Evolutionary conservation across 345 rosid species (phyloP).

Genomic region (Arabidopsis arenosa): DNA sequence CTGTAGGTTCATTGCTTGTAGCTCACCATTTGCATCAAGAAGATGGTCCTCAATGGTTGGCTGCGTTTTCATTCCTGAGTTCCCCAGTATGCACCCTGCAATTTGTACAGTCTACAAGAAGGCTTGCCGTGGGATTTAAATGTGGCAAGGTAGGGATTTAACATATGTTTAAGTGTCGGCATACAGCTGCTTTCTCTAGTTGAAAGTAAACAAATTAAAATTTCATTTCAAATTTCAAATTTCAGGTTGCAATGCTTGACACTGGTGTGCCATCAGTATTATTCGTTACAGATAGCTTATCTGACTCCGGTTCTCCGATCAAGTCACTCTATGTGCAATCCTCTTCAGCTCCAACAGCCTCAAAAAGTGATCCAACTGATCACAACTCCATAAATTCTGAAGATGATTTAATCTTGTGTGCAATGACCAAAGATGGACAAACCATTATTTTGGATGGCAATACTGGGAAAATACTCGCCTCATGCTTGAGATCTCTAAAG

Average conservation of each 20-base stretch:
- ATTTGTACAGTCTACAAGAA: slow-evolving; percentile 59
- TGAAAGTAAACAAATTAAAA: slow-evolving; percentile 4
- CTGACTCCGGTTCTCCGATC: slow-evolving; percentile 60
- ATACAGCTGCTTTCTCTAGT: slow-evolving; percentile 10
- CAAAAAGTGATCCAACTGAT: slow-evolving; percentile 44
- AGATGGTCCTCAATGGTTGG: slow-evolving; percentile 70
- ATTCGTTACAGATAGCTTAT: slow-evolving; percentile 63
- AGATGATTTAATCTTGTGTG: slow-evolving; percentile 51
- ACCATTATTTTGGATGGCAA: slow-evolving; percentile 61
- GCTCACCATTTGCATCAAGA: slow-evolving; percentile 62
- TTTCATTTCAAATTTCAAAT: slow-evolving; percentile 36
- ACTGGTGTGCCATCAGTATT: slow-evolving; percentile 58
- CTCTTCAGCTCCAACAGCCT: slow-evolving; percentile 44
- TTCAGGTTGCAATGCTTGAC: slow-evolving; percentile 90
- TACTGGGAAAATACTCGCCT: slow-evolving; percentile 55
- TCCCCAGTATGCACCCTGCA: slow-evolving; percentile 63
- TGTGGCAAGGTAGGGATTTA: slow-evolving; percentile 71
- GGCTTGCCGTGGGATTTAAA: slow-evolving; percentile 80
- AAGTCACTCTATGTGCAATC: slow-evolving; percentile 58
- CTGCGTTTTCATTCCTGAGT: slow-evolving; percentile 63
- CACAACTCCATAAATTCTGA: slow-evolving; percentile 42
- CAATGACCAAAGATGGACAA: slow-evolving; percentile 68
- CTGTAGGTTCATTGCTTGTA: slow-evolving; percentile 45
- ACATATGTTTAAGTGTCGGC: slow-evolving; percentile 23
- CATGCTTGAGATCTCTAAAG: slow-evolving; percentile 49